These are phyloP conservation scores for Calonectria pseudoturangicola DNA, from an alignment of 2,329 filamentous ascomycete genomes.

Conservation along the genomic window DNA sequence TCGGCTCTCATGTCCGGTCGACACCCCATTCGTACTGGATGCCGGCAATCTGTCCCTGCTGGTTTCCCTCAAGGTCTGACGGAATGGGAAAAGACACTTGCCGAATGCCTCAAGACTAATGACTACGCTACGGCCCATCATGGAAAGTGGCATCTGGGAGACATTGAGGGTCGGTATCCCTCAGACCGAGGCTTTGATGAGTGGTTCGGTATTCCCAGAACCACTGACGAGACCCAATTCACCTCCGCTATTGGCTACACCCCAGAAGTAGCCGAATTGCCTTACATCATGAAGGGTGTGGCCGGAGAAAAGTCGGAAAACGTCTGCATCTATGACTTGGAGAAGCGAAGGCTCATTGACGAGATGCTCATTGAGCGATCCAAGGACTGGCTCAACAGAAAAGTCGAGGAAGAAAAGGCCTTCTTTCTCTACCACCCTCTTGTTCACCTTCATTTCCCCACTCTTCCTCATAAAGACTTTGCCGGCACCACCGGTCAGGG, in stretches of 20 bases:
- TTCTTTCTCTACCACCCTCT: conserved; percentile 60
- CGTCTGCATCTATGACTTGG: conserved; percentile 58
- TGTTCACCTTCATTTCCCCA: conserved; percentile 59
- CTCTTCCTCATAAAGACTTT: conserved; percentile 57
- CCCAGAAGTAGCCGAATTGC: conserved; percentile 58
- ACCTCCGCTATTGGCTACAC: conserved; percentile 57
- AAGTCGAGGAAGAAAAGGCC: conserved; percentile 48
- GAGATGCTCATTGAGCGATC: conserved; percentile 58
- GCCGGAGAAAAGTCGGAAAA: conserved; percentile 55
- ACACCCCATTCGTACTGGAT: conserved; percentile 60
- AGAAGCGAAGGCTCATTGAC: conserved; percentile 56
- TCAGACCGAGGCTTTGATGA: conserved; percentile 61
- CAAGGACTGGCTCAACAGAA: conserved; percentile 56
- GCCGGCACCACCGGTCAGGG: conserved; percentile 54
- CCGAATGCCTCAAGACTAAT: conserved; percentile 55
- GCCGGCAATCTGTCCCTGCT: conserved; percentile 58
- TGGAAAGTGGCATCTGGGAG: conserved; percentile 61
- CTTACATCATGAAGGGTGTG: conserved; percentile 59
- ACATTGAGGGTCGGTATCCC: conserved; percentile 59
- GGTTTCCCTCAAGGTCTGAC: conserved; percentile 59
- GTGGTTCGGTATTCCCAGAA: conserved; percentile 61
- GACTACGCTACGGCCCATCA: conserved; percentile 58
- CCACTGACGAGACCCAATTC: conserved; percentile 61
- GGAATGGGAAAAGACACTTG: conserved; percentile 57
- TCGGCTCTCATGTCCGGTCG: conserved; percentile 61